Percentiles rank a stretch among this genome's conserved stretches.
Conservation (phyloP, 2,329 filamentous ascomycete genomes). For the Parastagonospora nodorum region DNA sequence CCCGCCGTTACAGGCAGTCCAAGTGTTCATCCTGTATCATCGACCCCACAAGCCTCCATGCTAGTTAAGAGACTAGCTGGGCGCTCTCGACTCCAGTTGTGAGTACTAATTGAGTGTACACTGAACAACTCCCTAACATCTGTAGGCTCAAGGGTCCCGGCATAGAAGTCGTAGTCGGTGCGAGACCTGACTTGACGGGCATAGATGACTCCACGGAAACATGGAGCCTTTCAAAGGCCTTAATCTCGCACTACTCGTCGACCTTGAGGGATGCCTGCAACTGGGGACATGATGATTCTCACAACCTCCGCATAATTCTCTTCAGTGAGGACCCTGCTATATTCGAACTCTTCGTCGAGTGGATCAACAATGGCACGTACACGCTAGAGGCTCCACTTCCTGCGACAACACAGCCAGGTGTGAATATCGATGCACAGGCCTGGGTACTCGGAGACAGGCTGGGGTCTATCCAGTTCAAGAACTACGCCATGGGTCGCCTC, state of each 20-base stretch:
- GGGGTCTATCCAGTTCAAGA: constrained; percentile 13
- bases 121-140: background rate
- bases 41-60: too few relatives aligned
- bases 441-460: constrained; percentile 20
- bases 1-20: too few relatives aligned
- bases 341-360: constrained; percentile 13
- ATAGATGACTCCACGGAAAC: background rate
- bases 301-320: constrained; percentile 6
- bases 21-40: too few relatives aligned
- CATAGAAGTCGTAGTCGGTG: constrained; percentile 10
- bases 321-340: constrained; percentile 6
- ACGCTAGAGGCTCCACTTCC: background rate
- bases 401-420: background rate
- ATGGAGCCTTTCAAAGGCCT: constrained; percentile 9
- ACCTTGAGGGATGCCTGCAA: constrained; percentile 8
- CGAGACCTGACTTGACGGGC: background rate
- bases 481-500: constrained; percentile 15
- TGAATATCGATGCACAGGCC: constrained; percentile 3
- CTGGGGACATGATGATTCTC: constrained; percentile 3
- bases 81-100: background rate
- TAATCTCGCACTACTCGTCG: constrained; percentile 8
- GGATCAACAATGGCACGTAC: constrained; percentile 11
- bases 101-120: background rate
- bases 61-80: too few relatives aligned
- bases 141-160: background rate